Conservation (phyloP, 208 protist genomes). For the Trypanosomatidae sp. region DNA sequence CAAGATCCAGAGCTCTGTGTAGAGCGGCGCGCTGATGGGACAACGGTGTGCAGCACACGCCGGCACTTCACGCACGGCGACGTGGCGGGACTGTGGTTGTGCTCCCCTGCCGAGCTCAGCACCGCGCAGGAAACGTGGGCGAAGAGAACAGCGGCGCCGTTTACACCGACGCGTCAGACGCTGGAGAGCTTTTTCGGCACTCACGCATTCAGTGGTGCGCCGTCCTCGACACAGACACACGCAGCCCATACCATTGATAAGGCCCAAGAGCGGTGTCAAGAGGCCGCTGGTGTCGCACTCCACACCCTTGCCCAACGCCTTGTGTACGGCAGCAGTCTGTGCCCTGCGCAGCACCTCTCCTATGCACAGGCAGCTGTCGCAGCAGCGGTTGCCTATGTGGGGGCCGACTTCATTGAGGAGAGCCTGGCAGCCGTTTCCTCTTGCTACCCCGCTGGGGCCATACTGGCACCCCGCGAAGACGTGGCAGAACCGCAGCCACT, state of each 20-base stretch:
- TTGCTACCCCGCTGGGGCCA: background rate
- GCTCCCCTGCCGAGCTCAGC: conserved; percentile 7
- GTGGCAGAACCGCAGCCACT: background rate
- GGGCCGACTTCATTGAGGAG: background rate
- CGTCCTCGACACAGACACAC: background rate
- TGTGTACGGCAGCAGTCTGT: conserved; percentile 55
- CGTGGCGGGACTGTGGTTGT: conserved; percentile 45
- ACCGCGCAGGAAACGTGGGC: conserved; percentile 14
- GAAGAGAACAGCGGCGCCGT: background rate
- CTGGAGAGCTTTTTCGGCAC: conserved; percentile 22
- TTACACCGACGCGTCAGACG: conserved; percentile 1
- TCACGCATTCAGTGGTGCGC: background rate
- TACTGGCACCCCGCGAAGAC: background rate
- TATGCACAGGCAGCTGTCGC: conserved; percentile 29
- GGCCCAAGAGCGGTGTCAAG: conserved; percentile 6
- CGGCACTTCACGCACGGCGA: conserved; percentile 53
- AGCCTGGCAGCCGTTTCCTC: background rate
- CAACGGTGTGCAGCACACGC: conserved; percentile 23
- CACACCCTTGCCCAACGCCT: conserved; percentile 42
- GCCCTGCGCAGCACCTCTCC: conserved; percentile 45
- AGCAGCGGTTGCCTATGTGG: background rate
- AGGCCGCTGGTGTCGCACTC: conserved; percentile 29
- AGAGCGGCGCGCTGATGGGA: conserved; percentile 12
- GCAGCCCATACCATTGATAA: background rate
- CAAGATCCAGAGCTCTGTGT: conserved; percentile 62